Base-by-base conservation (phyloP, 2,329 filamentous ascomycete species). In the Trichoderma sp. region DNA sequence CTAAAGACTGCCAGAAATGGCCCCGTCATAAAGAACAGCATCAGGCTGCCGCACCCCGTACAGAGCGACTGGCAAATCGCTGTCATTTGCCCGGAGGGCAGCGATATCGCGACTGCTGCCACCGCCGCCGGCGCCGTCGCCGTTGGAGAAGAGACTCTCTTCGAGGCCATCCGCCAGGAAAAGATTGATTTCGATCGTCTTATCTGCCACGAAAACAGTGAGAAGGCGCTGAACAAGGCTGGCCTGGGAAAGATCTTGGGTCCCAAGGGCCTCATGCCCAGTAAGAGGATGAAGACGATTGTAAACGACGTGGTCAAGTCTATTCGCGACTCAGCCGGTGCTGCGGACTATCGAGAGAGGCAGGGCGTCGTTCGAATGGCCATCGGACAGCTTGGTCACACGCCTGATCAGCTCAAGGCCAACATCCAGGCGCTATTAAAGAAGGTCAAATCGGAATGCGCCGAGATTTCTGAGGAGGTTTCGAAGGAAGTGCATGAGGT, bases 251-350 rank as follows among this genome's bases (percentile, higher is more conserved):
- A 90, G 71, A 86, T 97, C 52, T 84, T 99, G 22, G 95, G 95
- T 75, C 95, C 96, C 54, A 90, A 88, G 79, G 94, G 94, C 3
- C 80, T 99, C 75, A 98, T 99, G 95, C 95, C 95, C 6, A 96
- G 88, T 77, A 82, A 86, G 69, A 97, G 97, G 84, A 88, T 88
- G 70, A 93, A 93, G 71, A 98, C 95, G 0, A 91, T 99, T 67
- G 93, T 97, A 27, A 90, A 87, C 75, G 91, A 97, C 76, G 86
- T 97, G 17, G 86, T 86, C 64, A 79, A 84, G n/a, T 86, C 89
- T 37, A 91, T 99, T 74, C 87, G 87, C 74, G 92, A 94, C 72
- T 89, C 97, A 80, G 88, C 93, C 15, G 93, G 94, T 70, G 92
- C 90, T 64, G 92, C 90, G 64, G 89, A 94, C 73, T 99, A 97